phyloP scores from a whole-genome alignment of 2,329 filamentous ascomycete genomes.

The Fusarium sublunatum region DNA sequence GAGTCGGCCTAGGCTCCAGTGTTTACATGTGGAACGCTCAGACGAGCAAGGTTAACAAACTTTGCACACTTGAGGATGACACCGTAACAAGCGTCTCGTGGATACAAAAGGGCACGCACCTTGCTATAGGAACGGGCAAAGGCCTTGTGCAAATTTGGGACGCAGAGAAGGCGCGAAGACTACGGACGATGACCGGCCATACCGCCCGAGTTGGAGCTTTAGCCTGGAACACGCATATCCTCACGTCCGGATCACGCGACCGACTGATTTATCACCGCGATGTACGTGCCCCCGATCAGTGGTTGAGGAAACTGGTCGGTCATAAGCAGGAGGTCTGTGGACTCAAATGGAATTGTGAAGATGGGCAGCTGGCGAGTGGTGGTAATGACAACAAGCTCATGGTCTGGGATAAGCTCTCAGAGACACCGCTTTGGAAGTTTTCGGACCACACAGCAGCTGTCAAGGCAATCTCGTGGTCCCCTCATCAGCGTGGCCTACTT shows the following conservation, averaged over 20 bases:
- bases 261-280: constrained; percentile 95
- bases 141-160: constrained; percentile 98
- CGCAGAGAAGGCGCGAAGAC: constrained; percentile 82
- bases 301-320: constrained; percentile 84
- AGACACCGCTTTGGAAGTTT: constrained; percentile 92
- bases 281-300: constrained; percentile 91
- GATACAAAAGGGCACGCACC: constrained; percentile 97
- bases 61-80: constrained; percentile 93
- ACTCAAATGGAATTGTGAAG: constrained; percentile 95
- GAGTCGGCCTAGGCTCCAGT: constrained; percentile 89
- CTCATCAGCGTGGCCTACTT: constrained; percentile 92
- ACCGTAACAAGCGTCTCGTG: constrained; percentile 96
- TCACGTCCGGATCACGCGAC: constrained; percentile 94
- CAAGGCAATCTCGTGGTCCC: constrained; percentile 98
- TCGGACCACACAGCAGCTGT: constrained; percentile 95
- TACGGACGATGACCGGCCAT: constrained; percentile 97
- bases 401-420: constrained; percentile 97
- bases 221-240: constrained; percentile 97
- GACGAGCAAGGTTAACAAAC: constrained; percentile 88
- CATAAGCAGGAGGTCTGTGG: constrained; percentile 99
- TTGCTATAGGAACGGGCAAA: constrained; percentile 94
- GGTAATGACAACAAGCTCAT: constrained; percentile 99
- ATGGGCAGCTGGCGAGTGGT: constrained; percentile 92
- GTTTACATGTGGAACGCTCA: constrained; percentile 99
- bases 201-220: constrained; percentile 91